Base-by-base conservation (phyloP, 345 rosid species). In the Gossypium raimondii region DNA sequence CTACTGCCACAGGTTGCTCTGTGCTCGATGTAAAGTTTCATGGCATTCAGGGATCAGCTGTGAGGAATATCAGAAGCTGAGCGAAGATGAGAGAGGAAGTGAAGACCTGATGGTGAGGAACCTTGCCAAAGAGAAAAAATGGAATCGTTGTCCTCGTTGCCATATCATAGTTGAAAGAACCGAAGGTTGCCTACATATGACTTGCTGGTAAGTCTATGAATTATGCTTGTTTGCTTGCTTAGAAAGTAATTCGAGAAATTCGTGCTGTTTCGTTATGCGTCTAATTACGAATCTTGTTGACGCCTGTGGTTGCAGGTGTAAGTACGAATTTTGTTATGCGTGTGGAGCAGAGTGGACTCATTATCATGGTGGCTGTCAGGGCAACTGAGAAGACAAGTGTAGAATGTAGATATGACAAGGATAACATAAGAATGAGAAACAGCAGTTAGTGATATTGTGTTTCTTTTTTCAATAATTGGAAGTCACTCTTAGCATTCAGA, bases 11-110 rank as follows among this genome's bases (percentile, higher is more conserved):
- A 79, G 90, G 75, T 22, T 80, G 89, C 85, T 88, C 52, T 88
- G 90, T 51, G 83, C 78, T 0, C 50, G 65, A 38, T 90, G 92
- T 11, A 80, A 60, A 20, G 89, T 82, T 20, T 69, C 87, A 45
- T 90, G 92, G 94, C 92, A 90, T 75, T 9, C 82, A 1, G 87
- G 70, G 73, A 71, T 85, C 3, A 65, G 56, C 1, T 88, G 92
- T 17, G 70, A 59, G 24, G 77, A 82, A 73, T 86, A 76, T 78
- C 85, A 79, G 82, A 81, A 62, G 56, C 58, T 86, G 79, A 73
- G 52, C 1, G 82, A 84, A 45, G 76, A 67, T 44, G 87, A 88
- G 58, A 81, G 87, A 74, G 88, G 63, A 14, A 77, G 70, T 34
- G 85, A 82, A 44, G 88, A 90, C 73, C 75, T 78, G 0, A 58